Evolutionary conservation across 2,329 filamentous ascomycete species (phyloP), one percentile per base, ranked within the genome.

Genomic region (Pyrenophora seminiperda): DNA sequence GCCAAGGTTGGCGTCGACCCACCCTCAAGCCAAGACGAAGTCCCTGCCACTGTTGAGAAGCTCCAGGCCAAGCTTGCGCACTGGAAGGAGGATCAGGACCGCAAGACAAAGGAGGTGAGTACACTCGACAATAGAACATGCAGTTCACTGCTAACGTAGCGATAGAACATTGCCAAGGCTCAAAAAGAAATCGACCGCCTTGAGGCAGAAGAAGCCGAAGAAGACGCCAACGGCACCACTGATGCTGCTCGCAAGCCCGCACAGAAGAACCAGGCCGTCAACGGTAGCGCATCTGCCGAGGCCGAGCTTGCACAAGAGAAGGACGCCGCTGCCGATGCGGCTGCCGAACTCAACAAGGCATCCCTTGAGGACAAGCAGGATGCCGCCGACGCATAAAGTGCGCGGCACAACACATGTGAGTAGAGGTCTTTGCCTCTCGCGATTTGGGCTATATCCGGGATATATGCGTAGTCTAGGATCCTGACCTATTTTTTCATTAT

Each of bases 181-280:
- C 89, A 96, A 81, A 93, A 93, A 76, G 91, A 97, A 75, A 95
- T 99, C 57, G 90, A 92, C 72, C 86, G 87, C 62, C 84, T 97
- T 34, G 84, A 87, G 63, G 78, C 81, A 47, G 93, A 97, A 72
- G 85, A 86, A 75, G 66, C 76, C n/a, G 78, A 81, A 58, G 78
- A 77, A 52, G 66, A 51, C 18, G 48, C 38, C 51, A 74, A 79
- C 56, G 76, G 78, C 48, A 80, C 84, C 44, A 84, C 82, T 41
- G 80, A 81, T 39, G 73, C 72, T n/a, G 76, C 75, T 20, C 81
- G 81, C 73, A 83, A 84, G 71, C 76, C 77, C 15, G 76, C 80
- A 1, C 65, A 76, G 49, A 76, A 77, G 59, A 78, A 81, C 58
- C 76, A 77, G 51, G 76, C 75, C 43, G 76, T 81, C 56, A 84